Evolutionary conservation across 257 asterid species (phyloP), one percentile per base, ranked within the genome.

Genomic region (Jacaranda mimosifolia): DNA sequence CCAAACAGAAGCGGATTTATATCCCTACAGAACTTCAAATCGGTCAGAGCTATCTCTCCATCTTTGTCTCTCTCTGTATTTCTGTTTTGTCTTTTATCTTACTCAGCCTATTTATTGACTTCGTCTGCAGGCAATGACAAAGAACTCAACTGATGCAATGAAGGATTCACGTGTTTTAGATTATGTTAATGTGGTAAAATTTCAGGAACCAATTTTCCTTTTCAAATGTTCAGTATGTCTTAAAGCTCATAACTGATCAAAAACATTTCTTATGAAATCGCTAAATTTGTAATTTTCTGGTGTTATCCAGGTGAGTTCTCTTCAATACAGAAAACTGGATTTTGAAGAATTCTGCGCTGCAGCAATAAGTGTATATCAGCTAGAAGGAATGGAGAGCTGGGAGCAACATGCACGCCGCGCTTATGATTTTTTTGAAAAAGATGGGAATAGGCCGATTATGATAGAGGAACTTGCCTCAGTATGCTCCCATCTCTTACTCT

Each of bases 381-480:
- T 96, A 11, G 98, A 96, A 83, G 99, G 95, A 73, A 78, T 83
- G 83, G 87, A 85, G 69, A 89, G 85, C 84, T 96, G 99, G 99
- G 97, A 93, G 85, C 98, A 91, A 69, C 97, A 93, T 38, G 98
- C 99, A 12, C 95, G 92, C 10, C 85, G 66, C 58, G 98, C 96
- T 3, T 96, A 96, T 65, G 99, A 96, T 14, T 86, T 90, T 68
- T 96, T 96, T 21, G 97, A 96, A 81, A 91, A 87, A 84, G 93
- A 93, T 19, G 99, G 99, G 19, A 96, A 96, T 84, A 73, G 98
- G 40, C 89, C 97, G 35, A 96, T 96, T 72, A 91, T 93, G 94
- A 96, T 96, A 14, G 94, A 96, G 68, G 99, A 96, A 86, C 99
- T 96, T 70, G 98, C 99, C 17, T 93, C 98, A 4, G 99, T 96